These are phyloP conservation scores for Haematococcus lacustris DNA, from an alignment of 139 green algal genomes.

Conservation along the genomic window DNA sequence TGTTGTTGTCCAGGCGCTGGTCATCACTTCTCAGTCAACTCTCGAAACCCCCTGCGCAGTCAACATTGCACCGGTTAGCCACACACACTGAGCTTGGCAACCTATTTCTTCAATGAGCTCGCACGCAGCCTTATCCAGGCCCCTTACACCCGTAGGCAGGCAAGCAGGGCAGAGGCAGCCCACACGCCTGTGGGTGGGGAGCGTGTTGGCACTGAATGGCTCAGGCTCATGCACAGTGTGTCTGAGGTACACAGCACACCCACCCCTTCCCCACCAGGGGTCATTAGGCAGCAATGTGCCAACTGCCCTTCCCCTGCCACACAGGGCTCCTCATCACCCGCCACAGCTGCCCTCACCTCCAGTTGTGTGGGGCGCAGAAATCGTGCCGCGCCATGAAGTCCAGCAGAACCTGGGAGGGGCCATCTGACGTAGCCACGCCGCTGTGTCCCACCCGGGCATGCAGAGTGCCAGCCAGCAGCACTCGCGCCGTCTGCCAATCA, in stretches of 20 bases:
- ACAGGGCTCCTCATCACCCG: not conserved
- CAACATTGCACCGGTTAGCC: no score
- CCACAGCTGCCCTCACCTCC: slow-evolving; percentile 29
- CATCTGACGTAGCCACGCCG: slow-evolving; percentile 38
- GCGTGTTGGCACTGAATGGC: no score
- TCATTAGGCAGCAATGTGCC: no score
- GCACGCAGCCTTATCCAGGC: no score
- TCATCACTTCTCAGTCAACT: slow-evolving; percentile 84
- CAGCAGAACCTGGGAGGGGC: slow-evolving; percentile 62
- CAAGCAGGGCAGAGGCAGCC: not conserved
- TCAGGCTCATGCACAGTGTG: not conserved
- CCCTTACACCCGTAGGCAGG: no score
- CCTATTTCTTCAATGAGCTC: no score
- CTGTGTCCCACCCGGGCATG: slow-evolving; percentile 11
- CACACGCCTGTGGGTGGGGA: no score
- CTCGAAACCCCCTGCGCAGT: slow-evolving; percentile 51
- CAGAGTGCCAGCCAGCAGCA: slow-evolving; percentile 42
- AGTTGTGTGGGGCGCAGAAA: slow-evolving; percentile 57
- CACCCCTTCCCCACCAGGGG: no score
- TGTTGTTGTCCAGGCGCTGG: no score
- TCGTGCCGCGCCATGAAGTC: slow-evolving; percentile 59
- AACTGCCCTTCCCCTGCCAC: no score
- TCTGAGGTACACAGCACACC: not conserved
- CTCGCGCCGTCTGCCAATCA: slow-evolving; percentile 54
- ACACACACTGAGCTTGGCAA: no score